Evolutionary conservation across 73 alveolate species (phyloP).

Genomic region (Paramecium pentaurelia): DNA sequence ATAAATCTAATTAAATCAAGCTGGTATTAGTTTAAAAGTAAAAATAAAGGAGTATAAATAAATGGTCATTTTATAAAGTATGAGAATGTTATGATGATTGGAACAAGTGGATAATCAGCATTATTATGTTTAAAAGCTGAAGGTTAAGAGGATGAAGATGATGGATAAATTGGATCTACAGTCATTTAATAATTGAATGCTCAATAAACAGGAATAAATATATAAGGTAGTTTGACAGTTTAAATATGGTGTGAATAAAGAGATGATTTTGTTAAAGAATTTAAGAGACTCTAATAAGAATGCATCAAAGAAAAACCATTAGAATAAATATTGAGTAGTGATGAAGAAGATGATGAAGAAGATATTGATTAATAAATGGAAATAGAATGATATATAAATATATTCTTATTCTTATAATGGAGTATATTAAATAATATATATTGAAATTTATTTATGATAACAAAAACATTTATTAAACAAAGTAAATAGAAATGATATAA

Average conservation of each 20-base stretch:
- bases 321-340: not conserved
- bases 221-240: not conserved
- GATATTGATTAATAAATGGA: not conserved
- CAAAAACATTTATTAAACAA: not conserved
- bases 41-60: not conserved
- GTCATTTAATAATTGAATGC: not conserved
- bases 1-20: not conserved
- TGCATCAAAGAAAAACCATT: not conserved
- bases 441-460: not conserved
- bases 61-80: not conserved
- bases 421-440: not conserved
- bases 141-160: constrained; percentile 12
- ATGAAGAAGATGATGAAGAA: not conserved
- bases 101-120: not conserved
- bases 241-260: not conserved
- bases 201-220: not conserved
- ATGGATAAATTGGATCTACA: not conserved
- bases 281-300: not conserved
- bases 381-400: not conserved
- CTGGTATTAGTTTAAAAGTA: not conserved
- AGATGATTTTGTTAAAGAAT: not conserved
- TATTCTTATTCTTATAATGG: not conserved
- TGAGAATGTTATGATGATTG: not conserved
- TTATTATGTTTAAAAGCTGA: not conserved
- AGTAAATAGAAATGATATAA: not conserved